Percentiles rank a stretch among this genome's conserved stretches.
These are phyloP conservation scores for Dioscorea zingiberensis DNA, from an alignment of 106 monocot species.

Conservation along the genomic window DNA sequence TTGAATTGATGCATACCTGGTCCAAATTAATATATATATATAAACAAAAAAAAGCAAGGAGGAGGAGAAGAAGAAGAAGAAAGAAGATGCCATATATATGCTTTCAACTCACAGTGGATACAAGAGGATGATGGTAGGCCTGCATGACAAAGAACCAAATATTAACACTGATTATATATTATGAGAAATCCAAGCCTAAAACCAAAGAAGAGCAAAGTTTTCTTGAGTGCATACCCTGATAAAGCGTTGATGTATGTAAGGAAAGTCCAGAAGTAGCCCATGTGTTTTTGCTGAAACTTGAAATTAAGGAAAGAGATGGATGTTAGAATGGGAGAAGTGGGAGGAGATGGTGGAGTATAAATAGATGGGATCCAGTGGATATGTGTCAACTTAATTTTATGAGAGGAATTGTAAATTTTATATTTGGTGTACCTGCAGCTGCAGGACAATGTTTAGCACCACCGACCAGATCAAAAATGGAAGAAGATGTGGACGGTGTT, in stretches of 20 bases:
- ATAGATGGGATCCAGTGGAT: no score
- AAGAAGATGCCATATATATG: neutral
- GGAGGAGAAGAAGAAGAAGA: neutral
- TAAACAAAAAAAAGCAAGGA: neutral
- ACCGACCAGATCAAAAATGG: no score
- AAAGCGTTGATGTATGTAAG: conserved; percentile 19
- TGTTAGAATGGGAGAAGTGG: no score
- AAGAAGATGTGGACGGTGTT: no score
- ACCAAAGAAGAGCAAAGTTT: neutral
- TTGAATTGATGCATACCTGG: conserved; percentile 46
- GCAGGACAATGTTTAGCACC: no score
- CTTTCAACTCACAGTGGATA: conserved; percentile 5
- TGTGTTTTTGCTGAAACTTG: neutral
- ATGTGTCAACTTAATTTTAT: no score
- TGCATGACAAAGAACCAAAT: neutral
- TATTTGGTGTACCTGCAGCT: no score
- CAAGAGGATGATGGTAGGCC: conserved; percentile 3
- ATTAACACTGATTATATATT: neutral
- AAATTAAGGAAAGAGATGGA: no score
- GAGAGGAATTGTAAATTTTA: no score
- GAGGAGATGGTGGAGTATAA: no score
- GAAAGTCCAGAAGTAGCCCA: conserved; percentile 25
- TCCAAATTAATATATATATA: neutral
- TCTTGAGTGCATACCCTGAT: conserved; percentile 7
- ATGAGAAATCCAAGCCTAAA: neutral